Conservation (phyloP, 768 basidiomycete species). For the Termitomyces sp. region DNA sequence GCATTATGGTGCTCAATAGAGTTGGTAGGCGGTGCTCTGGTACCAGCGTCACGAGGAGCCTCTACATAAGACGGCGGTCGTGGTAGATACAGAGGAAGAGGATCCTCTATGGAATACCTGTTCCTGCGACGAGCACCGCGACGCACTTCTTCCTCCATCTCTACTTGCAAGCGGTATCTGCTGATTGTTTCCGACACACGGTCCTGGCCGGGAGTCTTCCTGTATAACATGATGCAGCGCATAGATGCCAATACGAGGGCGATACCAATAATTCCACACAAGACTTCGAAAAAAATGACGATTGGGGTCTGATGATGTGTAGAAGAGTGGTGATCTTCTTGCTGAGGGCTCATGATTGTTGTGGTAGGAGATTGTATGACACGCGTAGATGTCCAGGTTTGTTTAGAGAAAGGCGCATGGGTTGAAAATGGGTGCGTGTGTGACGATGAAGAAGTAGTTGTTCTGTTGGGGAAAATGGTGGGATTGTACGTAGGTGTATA, state of each 20-base stretch:
- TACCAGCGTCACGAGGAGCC: background rate
- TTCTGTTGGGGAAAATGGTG: slow-evolving; percentile 6
- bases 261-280: slow-evolving; percentile 41
- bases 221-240: slow-evolving; percentile 44
- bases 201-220: slow-evolving; percentile 44
- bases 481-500: slow-evolving; percentile 6
- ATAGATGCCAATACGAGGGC: slow-evolving; percentile 33
- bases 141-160: slow-evolving; percentile 49
- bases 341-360: slow-evolving; percentile 3
- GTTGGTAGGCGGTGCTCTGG: slow-evolving; percentile 3
- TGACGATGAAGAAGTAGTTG: background rate
- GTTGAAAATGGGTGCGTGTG: slow-evolving; percentile 1
- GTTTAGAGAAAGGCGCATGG: slow-evolving; percentile 1
- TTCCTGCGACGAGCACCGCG: slow-evolving; percentile 30
- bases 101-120: slow-evolving; percentile 33
- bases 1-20: slow-evolving; percentile 15
- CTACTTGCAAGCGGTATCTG: slow-evolving; percentile 47
- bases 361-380: slow-evolving; percentile 15
- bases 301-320: slow-evolving; percentile 30
- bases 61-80: slow-evolving; percentile 46
- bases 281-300: slow-evolving; percentile 42
- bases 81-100: slow-evolving; percentile 54
- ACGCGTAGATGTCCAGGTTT: background rate
- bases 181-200: slow-evolving; percentile 40
- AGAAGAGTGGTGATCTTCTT: slow-evolving; percentile 15